Conservation (phyloP, 148 eudicot species). For the Diospyros kaki region DNA sequence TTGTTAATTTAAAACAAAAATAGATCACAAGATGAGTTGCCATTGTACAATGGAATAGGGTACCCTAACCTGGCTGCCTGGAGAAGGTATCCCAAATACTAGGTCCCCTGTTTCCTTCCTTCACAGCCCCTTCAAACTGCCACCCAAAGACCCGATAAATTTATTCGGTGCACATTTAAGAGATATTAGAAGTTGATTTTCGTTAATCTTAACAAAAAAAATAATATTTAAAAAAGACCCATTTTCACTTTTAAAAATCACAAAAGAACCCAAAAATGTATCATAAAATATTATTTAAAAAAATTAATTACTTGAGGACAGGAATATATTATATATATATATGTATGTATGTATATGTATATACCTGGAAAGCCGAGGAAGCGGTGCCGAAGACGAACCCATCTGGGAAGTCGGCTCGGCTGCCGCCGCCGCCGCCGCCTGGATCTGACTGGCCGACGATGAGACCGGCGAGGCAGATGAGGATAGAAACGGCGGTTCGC, state of each 20-base stretch:
- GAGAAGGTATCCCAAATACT: constrained; percentile 92
- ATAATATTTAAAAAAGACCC: background rate
- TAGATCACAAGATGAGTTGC: too few relatives aligned
- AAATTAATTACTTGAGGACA: background rate
- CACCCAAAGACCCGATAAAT: background rate
- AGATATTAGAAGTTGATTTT: too few relatives aligned
- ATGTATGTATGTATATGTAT: too few relatives aligned
- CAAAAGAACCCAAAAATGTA: background rate
- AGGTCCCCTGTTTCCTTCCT: constrained; percentile 85
- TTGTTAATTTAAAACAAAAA: too few relatives aligned
- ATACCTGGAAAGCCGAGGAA: constrained; percentile 92
- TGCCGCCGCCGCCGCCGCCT: background rate
- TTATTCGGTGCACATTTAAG: too few relatives aligned
- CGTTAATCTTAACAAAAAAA: too few relatives aligned
- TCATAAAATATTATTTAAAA: too few relatives aligned
- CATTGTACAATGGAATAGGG: too few relatives aligned
- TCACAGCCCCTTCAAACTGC: constrained; percentile 94
- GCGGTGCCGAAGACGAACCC: constrained; percentile 91
- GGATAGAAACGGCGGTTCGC: too few relatives aligned
- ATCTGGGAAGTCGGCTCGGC: constrained; percentile 62
- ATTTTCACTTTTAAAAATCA: background rate
- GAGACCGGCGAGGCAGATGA: too few relatives aligned
- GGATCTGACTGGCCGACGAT: too few relatives aligned
- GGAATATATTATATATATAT: background rate
- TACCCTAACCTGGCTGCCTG: constrained; percentile 41